phyloP scores from a whole-genome alignment of 257 asterid genomes.

The Nicotiana noctiflora region DNA sequence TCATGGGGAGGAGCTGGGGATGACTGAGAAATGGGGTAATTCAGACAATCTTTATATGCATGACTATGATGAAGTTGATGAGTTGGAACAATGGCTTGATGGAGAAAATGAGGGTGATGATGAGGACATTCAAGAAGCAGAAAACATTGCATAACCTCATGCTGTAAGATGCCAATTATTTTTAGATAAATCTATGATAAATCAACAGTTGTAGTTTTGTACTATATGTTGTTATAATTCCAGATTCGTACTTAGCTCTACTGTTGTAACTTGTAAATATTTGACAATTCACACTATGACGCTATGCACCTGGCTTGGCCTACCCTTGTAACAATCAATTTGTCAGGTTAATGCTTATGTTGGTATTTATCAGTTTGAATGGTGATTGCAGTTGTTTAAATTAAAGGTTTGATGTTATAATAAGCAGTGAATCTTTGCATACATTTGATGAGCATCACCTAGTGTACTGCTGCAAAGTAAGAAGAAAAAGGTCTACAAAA shows the following conservation, averaged over 20 bases:
- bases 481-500: neutral
- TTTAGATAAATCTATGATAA: neutral
- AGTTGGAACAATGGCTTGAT: slow-evolving; percentile 72
- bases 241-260: neutral
- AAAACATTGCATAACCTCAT: slow-evolving; percentile 24
- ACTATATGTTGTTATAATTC: neutral
- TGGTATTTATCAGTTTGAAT: too few relatives aligned
- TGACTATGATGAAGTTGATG: slow-evolving; percentile 70
- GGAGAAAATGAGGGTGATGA: slow-evolving; percentile 52
- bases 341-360: too few relatives aligned
- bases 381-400: neutral
- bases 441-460: neutral
- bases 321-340: neutral
- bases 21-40: slow-evolving; percentile 50
- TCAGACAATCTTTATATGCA: slow-evolving; percentile 42
- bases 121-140: slow-evolving; percentile 59
- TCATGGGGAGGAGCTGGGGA: slow-evolving; percentile 79
- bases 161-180: slow-evolving; percentile 18
- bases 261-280: neutral
- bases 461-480: neutral
- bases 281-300: neutral
- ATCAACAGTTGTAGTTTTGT: neutral
- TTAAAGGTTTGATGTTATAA: neutral
- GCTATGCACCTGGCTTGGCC: neutral
- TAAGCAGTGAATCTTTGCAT: neutral